A percentile compares a stretch with the other conserved stretches of the same genome.
These are phyloP conservation scores for Blumeriella jaapii DNA, from an alignment of 2,329 filamentous ascomycete species.

Conservation along the genomic window DNA sequence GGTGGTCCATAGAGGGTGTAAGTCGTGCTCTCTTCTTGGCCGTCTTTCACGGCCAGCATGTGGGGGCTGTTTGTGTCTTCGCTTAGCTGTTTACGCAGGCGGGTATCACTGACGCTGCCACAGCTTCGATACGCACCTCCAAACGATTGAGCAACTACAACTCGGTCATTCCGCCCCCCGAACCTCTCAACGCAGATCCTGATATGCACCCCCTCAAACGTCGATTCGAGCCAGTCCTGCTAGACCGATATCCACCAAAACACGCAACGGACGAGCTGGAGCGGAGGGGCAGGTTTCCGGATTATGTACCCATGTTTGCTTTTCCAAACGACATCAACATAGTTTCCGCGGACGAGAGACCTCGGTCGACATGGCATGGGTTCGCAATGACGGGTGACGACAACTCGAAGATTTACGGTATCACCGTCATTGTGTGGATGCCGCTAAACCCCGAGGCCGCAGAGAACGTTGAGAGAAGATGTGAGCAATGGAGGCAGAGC, in stretches of 20 bases:
- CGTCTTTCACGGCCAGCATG: too few species aligned
- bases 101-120: conserved; percentile 16
- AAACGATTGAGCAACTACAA: conserved; percentile 94
- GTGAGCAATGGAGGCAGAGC: conserved; percentile 71
- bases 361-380: conserved; percentile 95
- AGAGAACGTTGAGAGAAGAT: conserved; percentile 71
- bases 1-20: conserved; percentile 56
- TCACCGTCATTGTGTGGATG: conserved; percentile 87
- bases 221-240: conserved; percentile 87
- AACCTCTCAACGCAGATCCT: conserved; percentile 78
- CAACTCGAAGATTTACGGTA: conserved; percentile 82
- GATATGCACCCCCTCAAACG: conserved; percentile 93
- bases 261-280: conserved; percentile 69
- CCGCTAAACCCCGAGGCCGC: conserved; percentile 73
- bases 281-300: conserved; percentile 76
- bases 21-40: conserved; percentile 30
- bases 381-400: conserved; percentile 96
- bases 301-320: conserved; percentile 98
- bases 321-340: conserved; percentile 98
- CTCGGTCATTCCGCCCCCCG: conserved; percentile 87
- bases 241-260: conserved; percentile 87
- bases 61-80: too few species aligned
- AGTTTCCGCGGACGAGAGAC: conserved; percentile 86
- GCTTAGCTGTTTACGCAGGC: too few species aligned
- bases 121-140: conserved; percentile 65